Conservation (phyloP, 371 early-diverging fungal species). For the Circinella umbellata region DNA sequence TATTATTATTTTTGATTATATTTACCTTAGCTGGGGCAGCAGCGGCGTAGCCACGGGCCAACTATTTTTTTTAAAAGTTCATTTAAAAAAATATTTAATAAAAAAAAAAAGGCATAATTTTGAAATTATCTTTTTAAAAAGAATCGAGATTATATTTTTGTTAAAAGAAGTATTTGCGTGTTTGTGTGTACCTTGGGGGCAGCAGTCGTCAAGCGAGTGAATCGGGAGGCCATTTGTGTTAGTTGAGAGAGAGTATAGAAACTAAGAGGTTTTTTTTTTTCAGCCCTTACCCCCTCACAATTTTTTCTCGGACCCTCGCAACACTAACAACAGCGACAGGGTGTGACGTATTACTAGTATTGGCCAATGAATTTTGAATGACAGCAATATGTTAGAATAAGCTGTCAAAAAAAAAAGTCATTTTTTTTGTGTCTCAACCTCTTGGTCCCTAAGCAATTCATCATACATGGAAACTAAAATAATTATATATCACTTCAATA, state of each 20-base stretch:
- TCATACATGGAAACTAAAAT: no score
- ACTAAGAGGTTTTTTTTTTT: slow-evolving; percentile 10
- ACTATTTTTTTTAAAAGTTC: slow-evolving; percentile 28
- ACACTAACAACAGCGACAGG: not conserved
- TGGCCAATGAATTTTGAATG: no score
- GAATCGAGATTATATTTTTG: not conserved
- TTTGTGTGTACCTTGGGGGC: slow-evolving; percentile 44
- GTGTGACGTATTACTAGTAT: not conserved
- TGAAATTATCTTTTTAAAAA: not conserved
- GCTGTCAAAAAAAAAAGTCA: no score
- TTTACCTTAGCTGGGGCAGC: slow-evolving; percentile 56
- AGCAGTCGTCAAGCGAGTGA: slow-evolving; percentile 44
- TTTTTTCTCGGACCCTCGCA: slow-evolving; percentile 4
- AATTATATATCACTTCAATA: no score
- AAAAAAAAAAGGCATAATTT: not conserved
- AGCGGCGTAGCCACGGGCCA: slow-evolving; percentile 65
- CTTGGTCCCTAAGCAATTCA: no score
- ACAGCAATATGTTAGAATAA: no score
- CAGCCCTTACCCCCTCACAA: slow-evolving; percentile 7
- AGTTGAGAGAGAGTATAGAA: slow-evolving; percentile 7
- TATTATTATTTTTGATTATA: not conserved
- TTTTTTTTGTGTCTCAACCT: no score
- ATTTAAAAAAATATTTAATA: not conserved
- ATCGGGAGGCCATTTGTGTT: slow-evolving; percentile 42
- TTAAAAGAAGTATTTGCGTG: not conserved